phyloP scores from a whole-genome alignment of 257 asterid genomes.

The Solanum acaule region DNA sequence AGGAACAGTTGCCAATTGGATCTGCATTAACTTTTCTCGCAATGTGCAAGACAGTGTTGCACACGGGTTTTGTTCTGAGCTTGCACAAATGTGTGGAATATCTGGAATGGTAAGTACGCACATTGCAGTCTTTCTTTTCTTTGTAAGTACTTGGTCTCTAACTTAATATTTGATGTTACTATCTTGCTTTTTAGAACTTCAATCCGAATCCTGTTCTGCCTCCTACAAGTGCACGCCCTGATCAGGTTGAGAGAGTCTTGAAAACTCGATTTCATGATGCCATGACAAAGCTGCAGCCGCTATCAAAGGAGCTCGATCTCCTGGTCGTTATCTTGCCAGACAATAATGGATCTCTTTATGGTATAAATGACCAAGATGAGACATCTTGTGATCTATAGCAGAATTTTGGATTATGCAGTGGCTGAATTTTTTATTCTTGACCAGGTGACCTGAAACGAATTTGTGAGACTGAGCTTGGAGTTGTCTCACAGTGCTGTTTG shows the following conservation, averaged over 20 bases:
- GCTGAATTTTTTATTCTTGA: background rate
- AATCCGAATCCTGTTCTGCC: slow-evolving; percentile 75
- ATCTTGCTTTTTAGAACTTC: slow-evolving; percentile 37
- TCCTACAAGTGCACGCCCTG: slow-evolving; percentile 58
- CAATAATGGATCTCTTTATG: slow-evolving; percentile 92
- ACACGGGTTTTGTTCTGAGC: slow-evolving; percentile 64
- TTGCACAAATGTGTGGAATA: slow-evolving; percentile 83
- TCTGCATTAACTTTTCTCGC: slow-evolving; percentile 81
- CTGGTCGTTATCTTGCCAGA: slow-evolving; percentile 83
- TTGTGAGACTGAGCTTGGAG: slow-evolving; percentile 96
- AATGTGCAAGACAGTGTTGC: slow-evolving; percentile 64
- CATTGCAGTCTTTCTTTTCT: background rate
- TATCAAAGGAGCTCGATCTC: slow-evolving; percentile 77
- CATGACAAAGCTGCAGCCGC: slow-evolving; percentile 44
- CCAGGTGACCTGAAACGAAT: slow-evolving; percentile 85
- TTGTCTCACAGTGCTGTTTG: slow-evolving; percentile 93
- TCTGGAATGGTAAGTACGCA: slow-evolving; percentile 78
- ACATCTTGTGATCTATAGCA: background rate
- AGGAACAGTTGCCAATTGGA: slow-evolving; percentile 77
- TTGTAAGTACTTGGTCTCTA: background rate
- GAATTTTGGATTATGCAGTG: background rate
- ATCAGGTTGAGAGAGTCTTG: slow-evolving; percentile 75
- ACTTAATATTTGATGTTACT: background rate
- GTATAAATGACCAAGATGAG: slow-evolving; percentile 22
- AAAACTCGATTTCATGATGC: slow-evolving; percentile 68